phyloP scores from a whole-genome alignment of 2,329 filamentous ascomycete species.

The Alternaria alternata region DNA sequence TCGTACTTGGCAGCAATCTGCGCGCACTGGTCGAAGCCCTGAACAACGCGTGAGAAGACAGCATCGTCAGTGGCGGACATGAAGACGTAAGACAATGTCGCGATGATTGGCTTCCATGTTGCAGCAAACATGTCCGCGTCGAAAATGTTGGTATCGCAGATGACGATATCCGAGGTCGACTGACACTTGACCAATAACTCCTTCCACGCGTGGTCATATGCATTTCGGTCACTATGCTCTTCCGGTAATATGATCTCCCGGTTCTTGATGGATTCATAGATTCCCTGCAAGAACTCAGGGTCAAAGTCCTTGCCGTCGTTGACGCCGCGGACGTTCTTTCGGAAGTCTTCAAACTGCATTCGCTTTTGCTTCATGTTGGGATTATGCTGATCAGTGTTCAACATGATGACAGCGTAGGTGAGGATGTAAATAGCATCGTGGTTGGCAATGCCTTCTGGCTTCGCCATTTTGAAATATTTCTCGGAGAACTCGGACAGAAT shows the following conservation, averaged over 20 bases:
- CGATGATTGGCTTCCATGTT: slow-evolving; percentile 94
- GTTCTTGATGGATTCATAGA: slow-evolving; percentile 89
- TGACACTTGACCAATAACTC: slow-evolving; percentile 88
- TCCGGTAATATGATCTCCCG: slow-evolving; percentile 97
- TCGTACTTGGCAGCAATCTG: slow-evolving; percentile 87
- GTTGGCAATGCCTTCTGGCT: slow-evolving; percentile 78
- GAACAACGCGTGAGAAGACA: slow-evolving; percentile 91
- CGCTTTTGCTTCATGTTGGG: slow-evolving; percentile 85
- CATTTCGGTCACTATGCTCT: slow-evolving; percentile 95
- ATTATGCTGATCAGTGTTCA: slow-evolving; percentile 97
- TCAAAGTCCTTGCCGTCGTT: slow-evolving; percentile 88
- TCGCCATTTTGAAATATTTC: slow-evolving; percentile 76
- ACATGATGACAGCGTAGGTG: slow-evolving; percentile 95
- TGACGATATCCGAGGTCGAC: slow-evolving; percentile 73
- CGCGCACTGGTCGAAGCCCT: slow-evolving; percentile 95
- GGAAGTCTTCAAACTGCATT: slow-evolving; percentile 85
- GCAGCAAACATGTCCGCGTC: slow-evolving; percentile 98
- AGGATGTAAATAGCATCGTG: slow-evolving; percentile 90
- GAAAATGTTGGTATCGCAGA: slow-evolving; percentile 92
- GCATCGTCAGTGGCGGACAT: slow-evolving; percentile 98
- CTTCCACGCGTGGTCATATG: slow-evolving; percentile 97
- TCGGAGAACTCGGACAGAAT: slow-evolving; percentile 89
- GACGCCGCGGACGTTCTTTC: slow-evolving; percentile 86
- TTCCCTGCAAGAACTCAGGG: slow-evolving; percentile 80
- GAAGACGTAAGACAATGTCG: slow-evolving; percentile 96